phyloP scores from a whole-genome alignment of 2,329 filamentous ascomycete species.

The Epichloe coenophiala region DNA sequence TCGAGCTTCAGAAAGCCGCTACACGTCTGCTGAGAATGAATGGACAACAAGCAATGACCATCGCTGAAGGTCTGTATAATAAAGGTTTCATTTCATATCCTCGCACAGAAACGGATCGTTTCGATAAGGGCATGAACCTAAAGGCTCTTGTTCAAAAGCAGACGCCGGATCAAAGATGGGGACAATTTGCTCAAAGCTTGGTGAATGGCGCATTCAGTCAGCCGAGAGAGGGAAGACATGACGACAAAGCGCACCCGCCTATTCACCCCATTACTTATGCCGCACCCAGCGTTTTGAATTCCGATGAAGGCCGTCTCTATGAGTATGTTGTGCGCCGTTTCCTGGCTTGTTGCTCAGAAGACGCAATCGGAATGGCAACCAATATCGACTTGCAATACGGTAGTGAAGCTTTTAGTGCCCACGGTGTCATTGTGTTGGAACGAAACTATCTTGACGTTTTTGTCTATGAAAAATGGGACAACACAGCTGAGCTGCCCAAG shows the following conservation, averaged over 20 bases:
- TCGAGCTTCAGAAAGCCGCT: constrained; percentile 92
- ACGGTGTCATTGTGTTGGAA: constrained; percentile 73
- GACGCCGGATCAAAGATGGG: constrained; percentile 63
- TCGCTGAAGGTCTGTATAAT: constrained; percentile 79
- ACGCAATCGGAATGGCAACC: constrained; percentile 75
- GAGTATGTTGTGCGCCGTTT: constrained; percentile 89
- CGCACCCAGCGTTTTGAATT: constrained; percentile 45
- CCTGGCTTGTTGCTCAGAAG: constrained; percentile 88
- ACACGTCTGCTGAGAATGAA: constrained; percentile 82
- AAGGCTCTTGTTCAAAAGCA: constrained; percentile 73
- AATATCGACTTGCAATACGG: constrained; percentile 79
- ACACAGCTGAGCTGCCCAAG: constrained; percentile 65
- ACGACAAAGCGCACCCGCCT: constrained; percentile 93
- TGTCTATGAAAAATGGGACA: constrained; percentile 92
- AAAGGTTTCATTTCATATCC: constrained; percentile 97
- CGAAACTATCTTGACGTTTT: constrained; percentile 94
- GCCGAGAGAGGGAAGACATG: constrained; percentile 71
- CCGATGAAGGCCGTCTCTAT: constrained; percentile 66
- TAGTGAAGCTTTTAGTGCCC: constrained; percentile 66
- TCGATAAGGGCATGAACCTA: constrained; percentile 81
- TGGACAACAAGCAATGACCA: constrained; percentile 78
- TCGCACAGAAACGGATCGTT: constrained; percentile 91
- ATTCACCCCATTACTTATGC: constrained; percentile 93
- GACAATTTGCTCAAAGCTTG: constrained; percentile 62
- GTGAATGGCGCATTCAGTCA: constrained; percentile 64